phyloP scores from a whole-genome alignment of 2,329 filamentous ascomycete genomes.

The Aspergillus sp. region DNA sequence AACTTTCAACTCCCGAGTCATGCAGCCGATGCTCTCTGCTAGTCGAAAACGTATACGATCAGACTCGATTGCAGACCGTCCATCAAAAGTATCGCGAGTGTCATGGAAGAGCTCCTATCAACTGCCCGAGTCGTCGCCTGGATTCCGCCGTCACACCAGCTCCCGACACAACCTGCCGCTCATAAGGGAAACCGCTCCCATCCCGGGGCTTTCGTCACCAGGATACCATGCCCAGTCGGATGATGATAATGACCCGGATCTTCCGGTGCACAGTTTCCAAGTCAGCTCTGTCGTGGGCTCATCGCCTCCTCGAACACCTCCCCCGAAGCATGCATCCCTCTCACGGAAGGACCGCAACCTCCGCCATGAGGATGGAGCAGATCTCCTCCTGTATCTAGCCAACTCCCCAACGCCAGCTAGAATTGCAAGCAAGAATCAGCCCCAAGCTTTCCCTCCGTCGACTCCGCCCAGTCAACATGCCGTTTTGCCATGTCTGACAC shows the following conservation, averaged over 20 bases:
- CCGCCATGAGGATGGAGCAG: constrained; percentile 78
- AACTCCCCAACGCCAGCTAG: constrained; percentile 88
- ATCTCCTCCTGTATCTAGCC: constrained; percentile 80
- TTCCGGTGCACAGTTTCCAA: constrained; percentile 61
- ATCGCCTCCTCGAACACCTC: constrained; percentile 87
- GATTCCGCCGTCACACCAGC: constrained; percentile 71
- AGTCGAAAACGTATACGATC: constrained; percentile 72
- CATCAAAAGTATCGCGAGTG: constrained; percentile 62
- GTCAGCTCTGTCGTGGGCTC: constrained; percentile 63
- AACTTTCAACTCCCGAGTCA: constrained; percentile 48
- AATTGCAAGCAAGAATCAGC: constrained; percentile 50
- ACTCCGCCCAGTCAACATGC: constrained; percentile 73
- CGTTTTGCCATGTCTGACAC: constrained; percentile 55
- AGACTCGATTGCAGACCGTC: constrained; percentile 60
- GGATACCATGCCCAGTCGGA: constrained; percentile 50
- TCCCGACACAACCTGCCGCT: constrained; percentile 79
- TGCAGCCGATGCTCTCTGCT: constrained; percentile 52
- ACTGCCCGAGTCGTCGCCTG: constrained; percentile 83
- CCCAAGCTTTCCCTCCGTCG: constrained; percentile 65
- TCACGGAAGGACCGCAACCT: constrained; percentile 55
- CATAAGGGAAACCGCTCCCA: constrained; percentile 71
- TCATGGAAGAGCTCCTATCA: constrained; percentile 79
- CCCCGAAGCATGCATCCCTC: constrained; percentile 60
- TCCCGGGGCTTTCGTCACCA: constrained; percentile 66
- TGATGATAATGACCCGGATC: constrained; percentile 82